Evolutionary conservation across 2,329 filamentous ascomycete species (phyloP), one percentile per base, ranked within the genome.

Genomic region (Fusarium armeniacum): DNA sequence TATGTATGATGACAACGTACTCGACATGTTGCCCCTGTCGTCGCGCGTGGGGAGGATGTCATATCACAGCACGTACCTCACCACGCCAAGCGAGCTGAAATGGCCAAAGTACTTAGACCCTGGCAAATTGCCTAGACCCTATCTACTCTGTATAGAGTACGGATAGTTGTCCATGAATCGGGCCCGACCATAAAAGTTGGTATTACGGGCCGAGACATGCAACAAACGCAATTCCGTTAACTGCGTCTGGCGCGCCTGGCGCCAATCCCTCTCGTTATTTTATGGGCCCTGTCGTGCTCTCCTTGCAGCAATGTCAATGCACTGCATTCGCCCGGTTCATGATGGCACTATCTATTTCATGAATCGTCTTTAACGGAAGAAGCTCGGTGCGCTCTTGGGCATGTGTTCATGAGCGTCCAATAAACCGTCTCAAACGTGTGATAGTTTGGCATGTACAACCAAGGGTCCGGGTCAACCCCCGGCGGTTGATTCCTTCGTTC

Each of bases 401-500:
- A 51, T 41, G 35, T 53, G 50, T 38, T 50, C 33, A 62, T 28
- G 55, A 51, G 49, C 36, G 33, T 58, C 71, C 69, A 75, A 69
- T 67, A 49, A 72, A 69, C 70, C 68, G 68, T 72, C 63, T 47
- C 52, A 58, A 52, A 72, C 67, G 61, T 55, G 47, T 50, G 49
- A 57, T 70, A 65, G 62, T 40, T 62, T 15, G 35, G 24, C 30
- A 46, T 33, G 47, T 51, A n/a, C 33, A 22, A 20, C 26, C 57
- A 36, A 65, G 67, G 67, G 57, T 62, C 38, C 46, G 63, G 62
- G 53, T 61, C 65, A 35, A 57, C 56, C 58, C 46, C 47, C 69
- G 71, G 66, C 67, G 65, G 55, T 69, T 52, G 57, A 69, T 64
- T 72, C 58, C 63, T 51, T 71, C 51, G 53, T 44, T 47, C 47